Percentiles rank a stretch among this genome's conserved stretches.
Evolutionary conservation across 2,329 filamentous ascomycete species (phyloP).

Genomic region (Curvularia lunata): DNA sequence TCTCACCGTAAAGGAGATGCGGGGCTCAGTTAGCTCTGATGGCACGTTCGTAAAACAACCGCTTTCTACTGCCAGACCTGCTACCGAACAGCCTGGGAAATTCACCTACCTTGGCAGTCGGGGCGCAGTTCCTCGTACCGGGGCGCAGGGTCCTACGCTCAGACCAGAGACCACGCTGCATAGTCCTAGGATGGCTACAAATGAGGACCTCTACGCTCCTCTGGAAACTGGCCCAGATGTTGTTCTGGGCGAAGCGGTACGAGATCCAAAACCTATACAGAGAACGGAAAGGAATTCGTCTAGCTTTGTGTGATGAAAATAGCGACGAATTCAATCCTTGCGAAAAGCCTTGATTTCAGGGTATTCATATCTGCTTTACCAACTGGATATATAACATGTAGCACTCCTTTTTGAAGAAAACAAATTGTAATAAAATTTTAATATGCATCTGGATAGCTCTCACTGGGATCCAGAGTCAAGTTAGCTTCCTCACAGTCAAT

Average conservation of each 20-base stretch:
- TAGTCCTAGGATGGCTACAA: neutral
- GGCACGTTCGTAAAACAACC: neutral
- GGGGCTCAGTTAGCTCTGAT: neutral
- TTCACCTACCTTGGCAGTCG: neutral
- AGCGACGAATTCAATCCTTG: neutral
- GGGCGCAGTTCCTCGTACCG: too few species aligned
- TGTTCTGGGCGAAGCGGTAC: neutral
- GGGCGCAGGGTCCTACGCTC: neutral
- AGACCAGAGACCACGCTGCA: neutral
- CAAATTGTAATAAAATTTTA: neutral
- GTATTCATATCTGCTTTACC: neutral
- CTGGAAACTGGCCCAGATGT: neutral
- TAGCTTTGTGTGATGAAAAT: neutral
- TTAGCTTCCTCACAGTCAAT: neutral
- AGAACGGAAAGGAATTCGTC: neutral
- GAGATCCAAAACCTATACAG: neutral
- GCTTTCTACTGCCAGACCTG: neutral
- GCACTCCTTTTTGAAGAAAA: too few species aligned
- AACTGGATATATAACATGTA: neutral
- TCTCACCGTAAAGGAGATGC: neutral
- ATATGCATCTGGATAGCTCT: neutral
- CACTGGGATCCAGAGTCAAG: neutral
- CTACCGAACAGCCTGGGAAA: neutral
- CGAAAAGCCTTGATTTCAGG: neutral
- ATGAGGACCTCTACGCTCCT: neutral